Percentiles rank a stretch among this genome's conserved stretches.
Evolutionary conservation across 108 stramenopile genomes (phyloP).

Genomic region (Nannochloropsis granulata): DNA sequence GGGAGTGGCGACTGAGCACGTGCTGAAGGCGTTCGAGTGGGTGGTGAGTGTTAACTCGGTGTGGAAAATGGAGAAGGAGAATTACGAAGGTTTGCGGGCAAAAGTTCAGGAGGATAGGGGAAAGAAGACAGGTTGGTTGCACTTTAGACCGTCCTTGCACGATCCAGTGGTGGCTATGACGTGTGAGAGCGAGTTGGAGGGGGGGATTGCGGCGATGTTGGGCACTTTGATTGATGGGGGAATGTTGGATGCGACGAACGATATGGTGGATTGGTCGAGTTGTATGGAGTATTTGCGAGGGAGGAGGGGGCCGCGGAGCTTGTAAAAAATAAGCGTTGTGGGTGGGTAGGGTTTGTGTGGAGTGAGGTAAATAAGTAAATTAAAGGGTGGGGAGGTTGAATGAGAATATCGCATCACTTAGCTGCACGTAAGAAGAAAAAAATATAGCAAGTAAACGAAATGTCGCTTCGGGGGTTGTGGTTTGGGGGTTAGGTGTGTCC

Average conservation of each 20-base stretch:
- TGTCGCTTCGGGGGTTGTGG: too few species aligned
- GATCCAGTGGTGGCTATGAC: background rate
- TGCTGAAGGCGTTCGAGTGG: background rate
- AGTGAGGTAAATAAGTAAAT: too few species aligned
- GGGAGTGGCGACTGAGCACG: background rate
- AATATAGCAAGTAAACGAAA: too few species aligned
- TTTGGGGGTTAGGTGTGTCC: too few species aligned
- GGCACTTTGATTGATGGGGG: background rate
- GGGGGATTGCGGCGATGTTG: background rate
- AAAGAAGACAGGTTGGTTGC: background rate
- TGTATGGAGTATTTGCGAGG: background rate
- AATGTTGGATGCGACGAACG: background rate
- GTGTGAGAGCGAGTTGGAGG: background rate
- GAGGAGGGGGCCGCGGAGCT: background rate
- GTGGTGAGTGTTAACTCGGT: background rate
- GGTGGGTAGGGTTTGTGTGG: too few species aligned
- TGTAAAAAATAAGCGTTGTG: background rate
- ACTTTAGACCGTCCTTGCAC: background rate
- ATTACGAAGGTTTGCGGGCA: conserved; percentile 3
- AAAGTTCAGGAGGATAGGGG: background rate
- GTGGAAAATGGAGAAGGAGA: background rate
- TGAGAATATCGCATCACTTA: too few species aligned
- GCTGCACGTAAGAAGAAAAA: too few species aligned
- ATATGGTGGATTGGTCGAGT: background rate
- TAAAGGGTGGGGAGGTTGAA: too few species aligned